Conservation (phyloP, 768 basidiomycete genomes). For the Lepiota subincarnata region DNA sequence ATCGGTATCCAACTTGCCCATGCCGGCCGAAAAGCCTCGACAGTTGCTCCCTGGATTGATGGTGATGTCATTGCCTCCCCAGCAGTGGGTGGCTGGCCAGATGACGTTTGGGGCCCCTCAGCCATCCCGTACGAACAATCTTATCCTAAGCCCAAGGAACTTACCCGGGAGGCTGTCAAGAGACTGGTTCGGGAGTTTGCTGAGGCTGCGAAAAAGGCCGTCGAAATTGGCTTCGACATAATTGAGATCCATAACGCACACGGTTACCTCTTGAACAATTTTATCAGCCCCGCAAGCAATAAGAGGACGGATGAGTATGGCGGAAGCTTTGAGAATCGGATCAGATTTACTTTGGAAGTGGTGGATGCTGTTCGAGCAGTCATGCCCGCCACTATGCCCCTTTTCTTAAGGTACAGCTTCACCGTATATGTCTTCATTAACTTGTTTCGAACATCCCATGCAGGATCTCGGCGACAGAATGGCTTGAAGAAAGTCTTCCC, state of each 20-base stretch:
- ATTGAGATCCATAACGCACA: constrained; percentile 67
- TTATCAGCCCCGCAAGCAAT: constrained; percentile 58
- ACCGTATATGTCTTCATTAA: not conserved
- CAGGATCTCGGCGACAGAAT: constrained; percentile 70
- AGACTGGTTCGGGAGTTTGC: constrained; percentile 53
- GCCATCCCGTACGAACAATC: constrained; percentile 37
- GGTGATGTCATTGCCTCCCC: constrained; percentile 24
- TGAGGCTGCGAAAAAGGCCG: constrained; percentile 44
- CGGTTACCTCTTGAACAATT: constrained; percentile 53
- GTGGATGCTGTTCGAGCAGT: constrained; percentile 58
- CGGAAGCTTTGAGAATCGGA: constrained; percentile 67
- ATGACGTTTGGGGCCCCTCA: constrained; percentile 55
- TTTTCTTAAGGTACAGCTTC: constrained; percentile 59
- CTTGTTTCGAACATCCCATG: not conserved
- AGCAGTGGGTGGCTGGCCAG: constrained; percentile 44
- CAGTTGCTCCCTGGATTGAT: constrained; percentile 55
- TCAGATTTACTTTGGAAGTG: constrained; percentile 57
- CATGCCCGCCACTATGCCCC: constrained; percentile 57
- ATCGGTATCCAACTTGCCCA: constrained; percentile 74
- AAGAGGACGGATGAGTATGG: constrained; percentile 67
- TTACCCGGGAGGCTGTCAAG: constrained; percentile 53
- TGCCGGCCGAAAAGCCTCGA: constrained; percentile 69
- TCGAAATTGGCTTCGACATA: constrained; percentile 55
- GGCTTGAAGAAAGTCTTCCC: constrained; percentile 56
- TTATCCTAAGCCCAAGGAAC: constrained; percentile 51